Evolutionary conservation across 768 basidiomycete species (phyloP).

Genomic region (Russula ochroleuca): DNA sequence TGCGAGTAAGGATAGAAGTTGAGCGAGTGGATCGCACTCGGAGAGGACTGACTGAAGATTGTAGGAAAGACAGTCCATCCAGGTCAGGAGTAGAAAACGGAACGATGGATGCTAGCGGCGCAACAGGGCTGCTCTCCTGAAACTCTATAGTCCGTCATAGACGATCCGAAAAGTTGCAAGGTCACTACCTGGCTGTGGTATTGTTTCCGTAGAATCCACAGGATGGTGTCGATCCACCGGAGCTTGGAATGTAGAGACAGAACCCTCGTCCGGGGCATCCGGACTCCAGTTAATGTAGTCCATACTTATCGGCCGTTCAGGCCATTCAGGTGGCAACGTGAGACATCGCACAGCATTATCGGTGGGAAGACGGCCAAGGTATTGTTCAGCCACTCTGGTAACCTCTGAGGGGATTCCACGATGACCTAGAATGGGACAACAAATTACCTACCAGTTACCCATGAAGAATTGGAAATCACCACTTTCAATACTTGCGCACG

Average conservation of each 20-base stretch:
- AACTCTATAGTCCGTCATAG: not conserved
- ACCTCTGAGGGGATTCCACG: conserved; percentile 33
- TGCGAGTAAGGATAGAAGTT: too few relatives aligned
- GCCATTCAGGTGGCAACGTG: conserved; percentile 15
- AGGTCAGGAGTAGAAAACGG: conserved; percentile 26
- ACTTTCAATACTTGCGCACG: not conserved
- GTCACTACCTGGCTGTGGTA: not conserved
- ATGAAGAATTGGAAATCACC: conserved; percentile 8
- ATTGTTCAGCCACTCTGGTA: conserved; percentile 52
- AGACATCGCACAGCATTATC: conserved; percentile 48
- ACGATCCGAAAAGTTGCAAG: not conserved
- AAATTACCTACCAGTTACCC: not conserved
- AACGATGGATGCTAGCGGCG: not conserved
- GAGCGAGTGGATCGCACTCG: too few relatives aligned
- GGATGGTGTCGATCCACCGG: not conserved
- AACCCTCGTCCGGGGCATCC: conserved; percentile 11
- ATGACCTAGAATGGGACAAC: not conserved
- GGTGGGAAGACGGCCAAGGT: conserved; percentile 47
- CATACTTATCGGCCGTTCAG: not conserved
- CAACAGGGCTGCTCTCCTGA: not conserved
- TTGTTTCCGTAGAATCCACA: not conserved
- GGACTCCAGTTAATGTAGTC: not conserved
- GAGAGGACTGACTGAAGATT: too few relatives aligned
- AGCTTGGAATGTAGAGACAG: conserved; percentile 23
- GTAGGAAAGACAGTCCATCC: too few relatives aligned